Evolutionary conservation across 306 rosid species (phyloP).

Genomic region (Corylus heterophylla): DNA sequence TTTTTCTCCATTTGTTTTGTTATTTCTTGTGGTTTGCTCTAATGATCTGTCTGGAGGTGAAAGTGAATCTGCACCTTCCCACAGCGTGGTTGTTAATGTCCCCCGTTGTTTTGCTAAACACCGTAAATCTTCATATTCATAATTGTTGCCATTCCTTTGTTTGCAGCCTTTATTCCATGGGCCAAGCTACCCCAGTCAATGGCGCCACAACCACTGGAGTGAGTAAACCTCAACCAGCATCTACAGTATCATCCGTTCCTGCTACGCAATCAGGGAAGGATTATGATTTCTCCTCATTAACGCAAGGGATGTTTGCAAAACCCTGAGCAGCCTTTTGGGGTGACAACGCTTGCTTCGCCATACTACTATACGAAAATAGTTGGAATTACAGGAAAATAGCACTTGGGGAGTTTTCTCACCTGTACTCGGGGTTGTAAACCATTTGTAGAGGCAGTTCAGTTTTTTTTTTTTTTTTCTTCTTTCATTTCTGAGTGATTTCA

Average conservation of each 20-base stretch:
- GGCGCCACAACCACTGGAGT: conserved; percentile 45
- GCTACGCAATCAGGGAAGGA: conserved; percentile 61
- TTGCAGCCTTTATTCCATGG: conserved; percentile 64
- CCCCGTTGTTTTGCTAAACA: not conserved
- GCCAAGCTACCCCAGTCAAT: conserved; percentile 63
- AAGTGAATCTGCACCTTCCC: not conserved
- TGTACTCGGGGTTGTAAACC: conserved; percentile 61
- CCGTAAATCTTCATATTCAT: conserved; percentile 5
- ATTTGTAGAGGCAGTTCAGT: conserved; percentile 68
- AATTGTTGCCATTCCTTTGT: conserved; percentile 21
- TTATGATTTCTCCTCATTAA: conserved; percentile 87
- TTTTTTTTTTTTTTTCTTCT: conserved; percentile 37
- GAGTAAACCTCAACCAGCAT: conserved; percentile 56
- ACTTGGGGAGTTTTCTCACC: conserved; percentile 34
- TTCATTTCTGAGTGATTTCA: conserved; percentile 45
- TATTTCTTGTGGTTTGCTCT: not conserved
- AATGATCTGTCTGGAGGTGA: not conserved
- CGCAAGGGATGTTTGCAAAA: conserved; percentile 83
- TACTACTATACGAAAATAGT: conserved; percentile 55
- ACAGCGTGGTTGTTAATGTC: not conserved
- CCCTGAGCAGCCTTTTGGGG: conserved; percentile 42
- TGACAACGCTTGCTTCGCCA: conserved; percentile 34
- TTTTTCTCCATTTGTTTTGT: not conserved
- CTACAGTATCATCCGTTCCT: conserved; percentile 53
- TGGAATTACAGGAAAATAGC: conserved; percentile 49